Evolutionary conservation across 495 filamentous ascomycete species (phyloP).

Genomic region (Penicillium soppii): DNA sequence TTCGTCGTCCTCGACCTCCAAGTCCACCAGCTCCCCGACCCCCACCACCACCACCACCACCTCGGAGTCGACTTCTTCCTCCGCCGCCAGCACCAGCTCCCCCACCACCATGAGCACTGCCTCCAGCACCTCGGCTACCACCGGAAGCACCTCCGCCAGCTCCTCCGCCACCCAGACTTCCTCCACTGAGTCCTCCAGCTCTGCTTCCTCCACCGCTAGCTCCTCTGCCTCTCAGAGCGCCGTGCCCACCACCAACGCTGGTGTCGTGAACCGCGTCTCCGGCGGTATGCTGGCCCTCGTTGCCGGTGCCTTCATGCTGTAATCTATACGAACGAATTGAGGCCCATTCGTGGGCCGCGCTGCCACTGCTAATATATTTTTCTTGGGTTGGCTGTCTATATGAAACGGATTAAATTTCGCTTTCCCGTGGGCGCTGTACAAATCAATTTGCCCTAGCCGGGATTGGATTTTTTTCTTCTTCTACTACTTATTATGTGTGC

Average conservation of each 20-base stretch:
- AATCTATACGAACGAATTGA: slow-evolving; percentile 12
- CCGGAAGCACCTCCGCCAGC: slow-evolving; percentile 37
- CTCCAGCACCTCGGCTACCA: slow-evolving; percentile 14
- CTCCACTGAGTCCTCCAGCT: slow-evolving; percentile 27
- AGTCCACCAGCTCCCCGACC: slow-evolving; percentile 54
- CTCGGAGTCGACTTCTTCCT: slow-evolving; percentile 46
- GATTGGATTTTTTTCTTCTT: no score
- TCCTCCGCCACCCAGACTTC: slow-evolving; percentile 30
- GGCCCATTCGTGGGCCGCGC: neutral
- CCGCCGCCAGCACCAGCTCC: slow-evolving; percentile 35
- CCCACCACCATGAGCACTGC: slow-evolving; percentile 15
- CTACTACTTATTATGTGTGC: no score
- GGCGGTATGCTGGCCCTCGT: slow-evolving; percentile 39
- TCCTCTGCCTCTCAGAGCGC: slow-evolving; percentile 13
- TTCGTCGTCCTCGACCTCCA: slow-evolving; percentile 10
- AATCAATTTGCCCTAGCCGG: neutral
- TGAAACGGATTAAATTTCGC: neutral
- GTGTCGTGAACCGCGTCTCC: slow-evolving; percentile 37
- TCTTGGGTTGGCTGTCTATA: neutral
- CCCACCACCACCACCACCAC: slow-evolving; percentile 48
- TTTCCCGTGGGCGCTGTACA: neutral
- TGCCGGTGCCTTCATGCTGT: slow-evolving; percentile 35
- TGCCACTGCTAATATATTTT: slow-evolving; percentile 1
- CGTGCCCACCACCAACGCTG: slow-evolving; percentile 30
- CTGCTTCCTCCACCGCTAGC: slow-evolving; percentile 21